Evolutionary conservation across 1,284 basidiomycete species (phyloP), one percentile per base, ranked within the genome.

Genomic region (Mycena citricolor): DNA sequence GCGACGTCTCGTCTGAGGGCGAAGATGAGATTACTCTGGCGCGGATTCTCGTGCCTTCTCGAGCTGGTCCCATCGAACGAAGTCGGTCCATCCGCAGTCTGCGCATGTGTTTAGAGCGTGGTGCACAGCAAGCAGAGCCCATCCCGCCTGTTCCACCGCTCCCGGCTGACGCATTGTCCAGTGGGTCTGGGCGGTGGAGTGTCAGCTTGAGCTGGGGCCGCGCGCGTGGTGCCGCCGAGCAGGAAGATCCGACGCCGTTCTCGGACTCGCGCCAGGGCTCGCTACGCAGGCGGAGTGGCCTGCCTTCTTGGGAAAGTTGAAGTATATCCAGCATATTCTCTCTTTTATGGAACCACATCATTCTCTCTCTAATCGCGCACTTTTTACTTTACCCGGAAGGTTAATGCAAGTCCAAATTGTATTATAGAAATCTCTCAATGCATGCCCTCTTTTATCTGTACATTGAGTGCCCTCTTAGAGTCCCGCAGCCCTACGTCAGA

Each of bases 21-120:
- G 51, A 49, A 38, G 51, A 52, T 6, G 51, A 52, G 40, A 39
- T 52, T 32, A 52, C 46, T 31, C 47, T 52, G n/a, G 51, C 47
- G 26, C 20, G 51, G 24, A 49, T 52, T 14, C 43, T 52, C 12
- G 37, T 52, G 12, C 51, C 51, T 21, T 52, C 50, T 16, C 13
- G 39, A n/a, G 30, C 33, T 14, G 25, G 39, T 23, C 32, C 42
- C 21, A 38, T 52, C 26, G 51, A 52, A 37, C 42, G 51, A 13
- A 52, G 51, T 30, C 51, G 51, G 20, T 43, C 39, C 6, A 47
- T 46, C 37, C 51, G 51, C 28, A 52, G 51, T 28, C 30, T 52
- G 42, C 32, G 51, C 20, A 26, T 32, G 43, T 52, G 51, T 31
- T 23, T 52, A 1, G 51, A 52, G 37, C 39, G 42, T 13, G 51